phyloP scores from a whole-genome alignment of 2,329 filamentous ascomycete genomes.

The Zymoseptoria pseudotritici region DNA sequence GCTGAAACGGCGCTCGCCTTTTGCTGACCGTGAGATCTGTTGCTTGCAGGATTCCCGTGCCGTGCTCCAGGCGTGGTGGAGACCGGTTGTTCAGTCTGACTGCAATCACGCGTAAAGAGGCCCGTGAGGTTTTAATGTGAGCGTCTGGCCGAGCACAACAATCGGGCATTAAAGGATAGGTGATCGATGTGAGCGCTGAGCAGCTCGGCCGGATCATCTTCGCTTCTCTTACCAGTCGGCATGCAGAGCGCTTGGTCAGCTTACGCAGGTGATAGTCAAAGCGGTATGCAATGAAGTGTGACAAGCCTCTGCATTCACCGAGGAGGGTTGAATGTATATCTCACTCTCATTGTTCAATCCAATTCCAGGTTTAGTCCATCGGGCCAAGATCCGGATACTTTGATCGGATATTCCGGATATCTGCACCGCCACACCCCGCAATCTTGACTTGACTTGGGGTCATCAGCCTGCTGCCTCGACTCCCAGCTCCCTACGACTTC shows the following conservation, averaged over 20 bases:
- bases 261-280: background rate
- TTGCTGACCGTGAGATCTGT: background rate
- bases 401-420: background rate
- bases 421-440: background rate
- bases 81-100: background rate
- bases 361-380: background rate
- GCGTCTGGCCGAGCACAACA: background rate
- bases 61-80: background rate
- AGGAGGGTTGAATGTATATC: no score
- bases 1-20: background rate
- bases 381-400: background rate
- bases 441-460: background rate
- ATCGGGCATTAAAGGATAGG: background rate
- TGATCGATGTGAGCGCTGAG: background rate
- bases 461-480: background rate
- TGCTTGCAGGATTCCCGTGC: background rate
- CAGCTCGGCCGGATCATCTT: background rate
- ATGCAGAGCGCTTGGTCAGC: background rate
- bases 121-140: no score
- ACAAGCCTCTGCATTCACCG: background rate
- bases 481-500: background rate
- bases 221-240: background rate
- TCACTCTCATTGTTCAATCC: no score
- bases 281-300: background rate
- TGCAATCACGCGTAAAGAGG: background rate